Evolutionary conservation across 2,329 filamentous ascomycete genomes (phyloP).

Genomic region (Ramularia collo-cygni): DNA sequence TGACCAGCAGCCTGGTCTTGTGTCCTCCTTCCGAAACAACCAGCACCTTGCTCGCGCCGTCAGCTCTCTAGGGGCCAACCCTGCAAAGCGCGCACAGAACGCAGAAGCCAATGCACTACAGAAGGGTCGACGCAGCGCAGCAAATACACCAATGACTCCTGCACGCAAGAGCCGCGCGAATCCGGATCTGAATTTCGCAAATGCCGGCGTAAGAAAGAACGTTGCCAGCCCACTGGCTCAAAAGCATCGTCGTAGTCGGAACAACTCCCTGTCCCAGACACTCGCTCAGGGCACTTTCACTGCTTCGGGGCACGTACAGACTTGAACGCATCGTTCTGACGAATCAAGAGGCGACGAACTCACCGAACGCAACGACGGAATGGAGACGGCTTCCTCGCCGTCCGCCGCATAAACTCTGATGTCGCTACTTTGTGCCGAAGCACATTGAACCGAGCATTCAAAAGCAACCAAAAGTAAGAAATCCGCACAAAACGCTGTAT

Average conservation of each 20-base stretch:
- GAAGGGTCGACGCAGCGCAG: conserved; percentile 58
- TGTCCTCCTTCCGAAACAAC: conserved; percentile 68
- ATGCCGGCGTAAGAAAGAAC: conserved; percentile 25
- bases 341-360: too few species aligned
- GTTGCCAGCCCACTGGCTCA: conserved; percentile 13
- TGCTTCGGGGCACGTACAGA: too few species aligned
- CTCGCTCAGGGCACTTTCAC: conserved; percentile 4
- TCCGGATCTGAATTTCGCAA: conserved; percentile 20
- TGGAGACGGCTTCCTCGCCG: too few species aligned
- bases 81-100: conserved; percentile 56
- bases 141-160: conserved; percentile 62
- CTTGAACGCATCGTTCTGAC: too few species aligned
- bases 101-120: conserved; percentile 55
- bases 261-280: conserved; percentile 17
- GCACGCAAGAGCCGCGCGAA: conserved; percentile 44
- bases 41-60: conserved; percentile 44
- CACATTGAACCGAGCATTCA: too few species aligned
- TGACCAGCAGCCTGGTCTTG: conserved; percentile 54
- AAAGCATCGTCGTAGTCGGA: conserved; percentile 18
- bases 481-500: too few species aligned
- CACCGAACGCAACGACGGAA: too few species aligned
- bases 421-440: too few species aligned
- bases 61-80: conserved; percentile 53
- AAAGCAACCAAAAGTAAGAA: too few species aligned
- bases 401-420: too few species aligned